Evolutionary conservation across 805 yeast species (phyloP), one percentile per base, ranked within the genome.

Genomic region (Lachancea nothofagi): DNA sequence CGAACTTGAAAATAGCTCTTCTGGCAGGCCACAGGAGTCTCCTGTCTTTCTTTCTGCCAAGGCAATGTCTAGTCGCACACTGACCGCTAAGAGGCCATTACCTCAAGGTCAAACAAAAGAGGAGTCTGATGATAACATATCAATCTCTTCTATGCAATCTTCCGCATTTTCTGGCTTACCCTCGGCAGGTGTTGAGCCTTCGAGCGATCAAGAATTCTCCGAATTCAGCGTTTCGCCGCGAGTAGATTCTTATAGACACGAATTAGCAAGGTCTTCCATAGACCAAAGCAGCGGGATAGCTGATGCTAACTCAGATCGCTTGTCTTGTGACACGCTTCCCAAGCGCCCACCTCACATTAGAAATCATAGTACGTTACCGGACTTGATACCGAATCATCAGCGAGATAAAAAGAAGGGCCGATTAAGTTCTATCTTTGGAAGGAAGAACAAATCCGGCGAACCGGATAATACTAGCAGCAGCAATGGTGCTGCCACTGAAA

Each of bases 281-380:
- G 41, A 38, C 32, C 36, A 38, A 23, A 26, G 29, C 19, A 30
- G 42, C 13, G 23, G n/a, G 8, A 19, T 4, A 10, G 18, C 22
- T 8, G 42, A 38, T 10, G 15, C 15, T 7, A 18, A 33, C 33
- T 28, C 38, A 5, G 33, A 33, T 14, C 29, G 33, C 33, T 10
- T 33, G 17, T 33, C 42, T 12, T 36, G 30, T 21, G 41, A 40
- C n/a, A 26, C 38, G 3, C 19, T 38, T 10, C 29, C 31, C 17
- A 43, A 40, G 26, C 32, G 33, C 13, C 27, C 39, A 7, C 29
- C 21, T n/a, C 40, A 41, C 10, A 43, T 49, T n/a, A 50, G 46
- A 18, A 51, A 49, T 29, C 49, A 49, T 19, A 57, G 59, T 2
- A 54, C 59, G 3, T 39, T 54, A 13, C 59, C 59, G 1, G 56